Percentiles rank a stretch among this genome's conserved stretches.
Conservation (phyloP, 1,284 basidiomycete genomes). For the Cryptococcus sp. region DNA sequence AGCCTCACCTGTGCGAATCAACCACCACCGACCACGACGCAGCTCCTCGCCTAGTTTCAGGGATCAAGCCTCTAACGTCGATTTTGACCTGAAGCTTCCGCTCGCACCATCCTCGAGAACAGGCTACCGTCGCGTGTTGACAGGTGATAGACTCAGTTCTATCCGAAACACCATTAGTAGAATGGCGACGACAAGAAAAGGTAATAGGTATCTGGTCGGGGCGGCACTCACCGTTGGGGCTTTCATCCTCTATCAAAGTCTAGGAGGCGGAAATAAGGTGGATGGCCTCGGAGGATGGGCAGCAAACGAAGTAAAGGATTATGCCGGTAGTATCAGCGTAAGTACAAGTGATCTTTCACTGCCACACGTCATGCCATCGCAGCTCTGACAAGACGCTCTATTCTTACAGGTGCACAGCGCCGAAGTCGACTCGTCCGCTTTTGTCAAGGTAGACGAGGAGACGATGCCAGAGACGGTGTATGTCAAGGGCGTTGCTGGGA, state of each 20-base stretch:
- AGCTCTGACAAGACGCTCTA: neutral
- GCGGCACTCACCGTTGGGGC: neutral
- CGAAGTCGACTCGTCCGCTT: constrained; percentile 4
- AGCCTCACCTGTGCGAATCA: too few species aligned
- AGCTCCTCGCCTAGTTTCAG: neutral
- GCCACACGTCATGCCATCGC: neutral
- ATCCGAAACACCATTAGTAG: neutral
- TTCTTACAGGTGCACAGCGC: neutral
- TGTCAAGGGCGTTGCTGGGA: constrained; percentile 28
- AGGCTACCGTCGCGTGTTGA: neutral
- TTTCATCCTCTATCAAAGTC: neutral
- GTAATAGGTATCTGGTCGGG: neutral
- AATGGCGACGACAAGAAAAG: constrained; percentile 3
- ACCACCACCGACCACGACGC: neutral
- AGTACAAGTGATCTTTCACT: too few species aligned
- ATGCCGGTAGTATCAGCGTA: too few species aligned
- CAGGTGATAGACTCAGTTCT: neutral
- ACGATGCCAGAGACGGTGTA: constrained; percentile 19
- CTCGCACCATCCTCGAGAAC: neutral
- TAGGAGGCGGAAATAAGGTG: neutral
- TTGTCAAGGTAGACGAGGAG: constrained; percentile 1
- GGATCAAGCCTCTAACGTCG: neutral
- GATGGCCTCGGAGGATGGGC: neutral
- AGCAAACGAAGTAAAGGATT: neutral
- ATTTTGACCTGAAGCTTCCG: neutral